A percentile compares a stretch with the other conserved stretches of the same genome.
phyloP scores from a whole-genome alignment of 768 basidiomycete genomes.

The Collybia mongolica region DNA sequence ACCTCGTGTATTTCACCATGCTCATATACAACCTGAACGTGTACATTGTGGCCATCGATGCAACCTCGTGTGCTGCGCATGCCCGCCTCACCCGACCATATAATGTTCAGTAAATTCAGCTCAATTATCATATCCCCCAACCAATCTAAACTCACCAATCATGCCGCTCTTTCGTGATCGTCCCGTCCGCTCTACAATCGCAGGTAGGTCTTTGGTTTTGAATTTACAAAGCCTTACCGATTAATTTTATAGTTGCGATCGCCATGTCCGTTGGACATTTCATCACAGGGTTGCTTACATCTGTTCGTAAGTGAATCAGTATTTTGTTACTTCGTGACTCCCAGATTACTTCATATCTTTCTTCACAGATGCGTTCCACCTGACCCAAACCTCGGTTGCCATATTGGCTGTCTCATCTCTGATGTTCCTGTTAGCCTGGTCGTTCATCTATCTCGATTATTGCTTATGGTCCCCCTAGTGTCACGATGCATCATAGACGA shows the following conservation, averaged over 20 bases:
- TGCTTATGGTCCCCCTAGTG: constrained; percentile 33
- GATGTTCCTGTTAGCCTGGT: constrained; percentile 56
- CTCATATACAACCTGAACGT: constrained; percentile 7
- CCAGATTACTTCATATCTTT: neutral
- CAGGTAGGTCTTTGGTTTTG: constrained; percentile 26
- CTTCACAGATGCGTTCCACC: constrained; percentile 54
- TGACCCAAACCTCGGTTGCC: constrained; percentile 75
- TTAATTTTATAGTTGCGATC: constrained; percentile 35
- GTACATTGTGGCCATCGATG: constrained; percentile 9
- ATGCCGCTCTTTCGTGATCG: constrained; percentile 53
- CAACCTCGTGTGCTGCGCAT: constrained; percentile 10
- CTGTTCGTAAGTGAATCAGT: constrained; percentile 34
- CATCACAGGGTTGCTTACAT: constrained; percentile 48
- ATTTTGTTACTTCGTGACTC: neutral
- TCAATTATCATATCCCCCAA: neutral
- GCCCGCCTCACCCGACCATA: constrained; percentile 9
- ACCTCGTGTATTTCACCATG: too few species aligned
- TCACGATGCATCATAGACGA: constrained; percentile 64
- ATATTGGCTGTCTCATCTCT: constrained; percentile 64
- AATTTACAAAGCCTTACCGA: neutral
- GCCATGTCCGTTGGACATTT: constrained; percentile 49
- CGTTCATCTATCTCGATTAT: neutral
- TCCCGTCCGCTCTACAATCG: constrained; percentile 42
- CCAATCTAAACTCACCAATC: constrained; percentile 1
- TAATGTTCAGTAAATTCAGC: neutral